Evolutionary conservation across 805 yeast genomes (phyloP).

Genomic region (Starmerella geochares): DNA sequence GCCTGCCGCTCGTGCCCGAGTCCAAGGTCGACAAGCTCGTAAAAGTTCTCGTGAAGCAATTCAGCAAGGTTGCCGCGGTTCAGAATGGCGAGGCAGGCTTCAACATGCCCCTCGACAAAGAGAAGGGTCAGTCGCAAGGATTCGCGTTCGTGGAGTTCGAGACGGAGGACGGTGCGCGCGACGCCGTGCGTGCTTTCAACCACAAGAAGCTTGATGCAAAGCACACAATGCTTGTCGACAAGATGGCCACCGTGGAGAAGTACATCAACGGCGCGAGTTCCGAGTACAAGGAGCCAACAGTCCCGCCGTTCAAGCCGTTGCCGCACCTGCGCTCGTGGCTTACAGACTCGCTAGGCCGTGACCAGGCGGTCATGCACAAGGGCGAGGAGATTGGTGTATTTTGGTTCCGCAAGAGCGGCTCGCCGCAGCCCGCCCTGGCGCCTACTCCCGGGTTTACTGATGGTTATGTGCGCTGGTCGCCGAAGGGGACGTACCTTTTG

Average conservation of each 20-base stretch:
- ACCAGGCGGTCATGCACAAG: constrained; percentile 72
- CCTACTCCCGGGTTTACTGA: constrained; percentile 81
- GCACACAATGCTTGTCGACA: constrained; percentile 80
- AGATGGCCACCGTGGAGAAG: constrained; percentile 37
- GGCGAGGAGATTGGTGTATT: constrained; percentile 72
- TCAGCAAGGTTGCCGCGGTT: constrained; percentile 68
- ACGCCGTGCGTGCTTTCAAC: constrained; percentile 70
- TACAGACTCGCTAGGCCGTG: constrained; percentile 78
- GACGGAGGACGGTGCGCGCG: constrained; percentile 53
- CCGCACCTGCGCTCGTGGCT: constrained; percentile 87
- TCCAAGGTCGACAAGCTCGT: constrained; percentile 71
- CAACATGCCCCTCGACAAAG: constrained; percentile 58
- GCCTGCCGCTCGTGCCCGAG: constrained; percentile 92
- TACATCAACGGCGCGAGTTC: constrained; percentile 38
- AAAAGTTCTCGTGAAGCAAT: constrained; percentile 75
- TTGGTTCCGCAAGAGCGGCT: constrained; percentile 68
- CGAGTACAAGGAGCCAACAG: constrained; percentile 54
- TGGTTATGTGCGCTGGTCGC: constrained; percentile 80
- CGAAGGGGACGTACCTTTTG: constrained; percentile 79
- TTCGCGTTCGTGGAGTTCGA: constrained; percentile 70
- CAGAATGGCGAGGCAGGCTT: constrained; percentile 41
- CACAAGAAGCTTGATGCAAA: constrained; percentile 88
- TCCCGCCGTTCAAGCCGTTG: constrained; percentile 62
- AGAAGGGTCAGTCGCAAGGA: constrained; percentile 71
- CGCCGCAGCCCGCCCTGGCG: constrained; percentile 58